These are phyloP conservation scores for Puccinia coronata DNA, from an alignment of 1,284 basidiomycete species.

Conservation along the genomic window DNA sequence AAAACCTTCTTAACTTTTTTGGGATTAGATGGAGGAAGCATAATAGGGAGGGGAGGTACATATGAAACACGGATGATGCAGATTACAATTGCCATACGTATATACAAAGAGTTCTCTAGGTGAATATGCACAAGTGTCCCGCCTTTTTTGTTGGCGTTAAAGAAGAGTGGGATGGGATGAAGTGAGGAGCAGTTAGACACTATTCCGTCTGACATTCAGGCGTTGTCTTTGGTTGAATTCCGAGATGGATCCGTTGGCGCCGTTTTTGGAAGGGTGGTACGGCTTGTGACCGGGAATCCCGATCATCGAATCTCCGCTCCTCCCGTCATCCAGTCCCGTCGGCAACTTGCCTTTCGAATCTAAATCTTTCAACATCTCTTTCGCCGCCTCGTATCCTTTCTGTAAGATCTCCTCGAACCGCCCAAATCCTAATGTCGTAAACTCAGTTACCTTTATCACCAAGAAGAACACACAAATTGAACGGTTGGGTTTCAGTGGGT, in stretches of 20 bases:
- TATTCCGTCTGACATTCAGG: constrained; percentile 31
- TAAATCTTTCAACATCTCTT: constrained; percentile 74
- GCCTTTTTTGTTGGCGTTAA: not conserved
- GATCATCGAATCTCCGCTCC: constrained; percentile 53
- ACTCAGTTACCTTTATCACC: constrained; percentile 55
- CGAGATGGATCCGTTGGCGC: not conserved
- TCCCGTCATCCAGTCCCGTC: constrained; percentile 66
- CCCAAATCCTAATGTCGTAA: constrained; percentile 66
- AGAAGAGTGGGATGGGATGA: not conserved
- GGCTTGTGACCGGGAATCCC: not conserved
- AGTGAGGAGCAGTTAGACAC: constrained; percentile 12
- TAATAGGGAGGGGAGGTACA: not conserved
- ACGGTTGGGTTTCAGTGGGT: not conserved
- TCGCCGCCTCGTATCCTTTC: constrained; percentile 76
- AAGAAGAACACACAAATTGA: constrained; percentile 51
- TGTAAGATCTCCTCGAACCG: constrained; percentile 70
- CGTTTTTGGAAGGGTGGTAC: not conserved
- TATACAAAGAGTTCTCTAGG: not conserved
- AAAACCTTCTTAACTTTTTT: not conserved
- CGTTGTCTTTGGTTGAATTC: constrained; percentile 7
- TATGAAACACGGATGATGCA: not conserved
- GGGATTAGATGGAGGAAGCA: not conserved
- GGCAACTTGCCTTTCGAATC: constrained; percentile 79
- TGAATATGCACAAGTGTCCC: not conserved
- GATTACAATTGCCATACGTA: not conserved